These are phyloP conservation scores for Diaporthe australafricana DNA, from an alignment of 2,329 filamentous ascomycete species.

Conservation along the genomic window DNA sequence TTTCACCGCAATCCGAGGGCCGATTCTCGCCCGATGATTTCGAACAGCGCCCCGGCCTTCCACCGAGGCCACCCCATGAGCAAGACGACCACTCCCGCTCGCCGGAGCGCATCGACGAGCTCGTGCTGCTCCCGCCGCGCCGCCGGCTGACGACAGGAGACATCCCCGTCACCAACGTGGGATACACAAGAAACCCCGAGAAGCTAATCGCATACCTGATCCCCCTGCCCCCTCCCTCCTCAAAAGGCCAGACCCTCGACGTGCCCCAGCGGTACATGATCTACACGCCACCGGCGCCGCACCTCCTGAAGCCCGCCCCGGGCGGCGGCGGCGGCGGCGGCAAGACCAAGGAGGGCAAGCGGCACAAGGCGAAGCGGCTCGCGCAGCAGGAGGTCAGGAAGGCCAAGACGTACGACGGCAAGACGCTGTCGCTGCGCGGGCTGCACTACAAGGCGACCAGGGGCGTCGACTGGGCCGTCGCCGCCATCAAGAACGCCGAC, in stretches of 20 bases:
- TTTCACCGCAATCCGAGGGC: not conserved
- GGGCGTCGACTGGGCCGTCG: constrained; percentile 22
- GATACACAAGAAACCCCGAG: constrained; percentile 14
- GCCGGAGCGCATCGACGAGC: not conserved
- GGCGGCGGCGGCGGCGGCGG: not conserved
- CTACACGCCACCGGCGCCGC: constrained; percentile 26
- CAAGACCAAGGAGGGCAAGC: constrained; percentile 19
- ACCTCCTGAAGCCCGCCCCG: constrained; percentile 19
- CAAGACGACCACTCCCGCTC: constrained; percentile 1
- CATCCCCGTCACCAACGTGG: not conserved
- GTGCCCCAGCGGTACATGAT: constrained; percentile 29
- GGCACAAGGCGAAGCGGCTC: constrained; percentile 24
- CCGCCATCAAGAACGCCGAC: constrained; percentile 20
- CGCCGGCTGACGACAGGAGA: constrained; percentile 30
- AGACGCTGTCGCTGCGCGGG: constrained; percentile 14
- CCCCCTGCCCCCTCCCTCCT: not conserved
- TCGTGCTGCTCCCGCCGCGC: constrained; percentile 18
- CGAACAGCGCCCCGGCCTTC: constrained; percentile 6
- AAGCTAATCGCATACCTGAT: constrained; percentile 19
- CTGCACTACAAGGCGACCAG: constrained; percentile 28
- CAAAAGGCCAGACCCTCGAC: not conserved
- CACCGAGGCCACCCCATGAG: not conserved
- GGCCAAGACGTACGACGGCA: constrained; percentile 31
- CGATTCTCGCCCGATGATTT: not conserved
- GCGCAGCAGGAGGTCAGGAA: constrained; percentile 11